Evolutionary conservation across 257 asterid genomes (phyloP), one percentile per base, ranked within the genome.

Genomic region (Primulina tabacum): DNA sequence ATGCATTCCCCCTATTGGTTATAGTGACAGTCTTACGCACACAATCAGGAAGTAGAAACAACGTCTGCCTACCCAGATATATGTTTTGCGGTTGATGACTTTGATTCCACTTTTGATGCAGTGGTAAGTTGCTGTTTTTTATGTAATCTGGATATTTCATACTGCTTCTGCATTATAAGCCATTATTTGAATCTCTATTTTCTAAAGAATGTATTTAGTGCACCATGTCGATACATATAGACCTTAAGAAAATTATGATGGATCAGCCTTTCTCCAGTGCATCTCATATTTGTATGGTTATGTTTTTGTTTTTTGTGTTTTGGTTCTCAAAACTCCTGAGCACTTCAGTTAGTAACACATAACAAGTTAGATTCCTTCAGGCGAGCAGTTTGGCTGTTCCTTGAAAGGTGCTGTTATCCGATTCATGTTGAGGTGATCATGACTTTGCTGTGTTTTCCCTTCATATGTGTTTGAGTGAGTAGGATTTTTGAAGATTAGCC

Each of bases 51-150:
- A 86, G 92, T 81, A 61, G 96, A 93, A 82, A 93, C 99, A 33
- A 79, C 85, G 40, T 84, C 96, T 62, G 97, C 99, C 72, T 93
- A 93, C 83, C 99, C 99, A 72, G 99, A 93, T 70, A 87, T 93
- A 75, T 93, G 95, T 78, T 93, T 93, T 85, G 99, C 99, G 32
- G 99, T 93, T 70, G 99, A 93, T 76, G 99, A 93, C 74, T 93
- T 87, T 71, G 99, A 93, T 84, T 93, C 97, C 76, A 93, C 99
- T 60, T 93, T 90, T 71, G 99, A 93, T 79, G 92, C 96, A 47
- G 96, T 93, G 99, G 99, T 93, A 87, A 84, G 83, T 67, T 79
- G 73, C 83, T 67, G 63, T 67, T 55, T 71, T 4, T 71, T 50
- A 78, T 77, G 33, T 62, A 32, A 32, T 26, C 62, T 73, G 67